These are phyloP conservation scores for Phytophthora pini DNA, from an alignment of 352 stramenopile species.

Conservation along the genomic window DNA sequence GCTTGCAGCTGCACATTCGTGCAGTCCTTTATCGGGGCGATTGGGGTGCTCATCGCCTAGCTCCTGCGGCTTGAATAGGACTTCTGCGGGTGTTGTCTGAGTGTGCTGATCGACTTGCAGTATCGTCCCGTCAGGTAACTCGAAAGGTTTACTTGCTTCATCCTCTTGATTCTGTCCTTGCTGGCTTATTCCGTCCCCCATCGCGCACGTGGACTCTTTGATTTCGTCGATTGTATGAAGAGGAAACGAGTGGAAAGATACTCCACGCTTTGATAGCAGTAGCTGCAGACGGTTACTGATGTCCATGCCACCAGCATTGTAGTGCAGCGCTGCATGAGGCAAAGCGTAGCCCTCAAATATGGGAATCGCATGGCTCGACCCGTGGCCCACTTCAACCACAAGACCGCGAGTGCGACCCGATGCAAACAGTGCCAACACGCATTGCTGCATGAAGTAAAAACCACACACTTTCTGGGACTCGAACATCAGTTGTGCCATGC, in stretches of 20 bases:
- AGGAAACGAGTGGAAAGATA: constrained; percentile 76
- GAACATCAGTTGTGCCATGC: constrained; percentile 88
- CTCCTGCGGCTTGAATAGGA: constrained; percentile 88
- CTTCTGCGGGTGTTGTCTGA: constrained; percentile 68
- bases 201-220: constrained; percentile 74
- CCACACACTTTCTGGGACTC: constrained; percentile 82
- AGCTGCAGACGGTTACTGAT: constrained; percentile 79
- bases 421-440: constrained; percentile 86
- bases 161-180: constrained; percentile 29
- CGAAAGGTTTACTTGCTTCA: constrained; percentile 64
- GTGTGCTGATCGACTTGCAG: constrained; percentile 85
- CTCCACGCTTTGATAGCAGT: constrained; percentile 67
- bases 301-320: constrained; percentile 74
- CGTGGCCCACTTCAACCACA: constrained; percentile 87
- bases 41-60: constrained; percentile 94
- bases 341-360: constrained; percentile 87
- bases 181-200: constrained; percentile 39
- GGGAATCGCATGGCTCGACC: constrained; percentile 85
- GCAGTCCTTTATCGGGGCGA: constrained; percentile 71
- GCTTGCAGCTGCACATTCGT: constrained; percentile 80
- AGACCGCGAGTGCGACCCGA: constrained; percentile 88
- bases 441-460: constrained; percentile 89
- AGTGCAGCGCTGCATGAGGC: constrained; percentile 77
- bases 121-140: constrained; percentile 87
- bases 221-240: constrained; percentile 85